phyloP scores from a whole-genome alignment of 208 protist species.

The Crithidia bombi region DNA sequence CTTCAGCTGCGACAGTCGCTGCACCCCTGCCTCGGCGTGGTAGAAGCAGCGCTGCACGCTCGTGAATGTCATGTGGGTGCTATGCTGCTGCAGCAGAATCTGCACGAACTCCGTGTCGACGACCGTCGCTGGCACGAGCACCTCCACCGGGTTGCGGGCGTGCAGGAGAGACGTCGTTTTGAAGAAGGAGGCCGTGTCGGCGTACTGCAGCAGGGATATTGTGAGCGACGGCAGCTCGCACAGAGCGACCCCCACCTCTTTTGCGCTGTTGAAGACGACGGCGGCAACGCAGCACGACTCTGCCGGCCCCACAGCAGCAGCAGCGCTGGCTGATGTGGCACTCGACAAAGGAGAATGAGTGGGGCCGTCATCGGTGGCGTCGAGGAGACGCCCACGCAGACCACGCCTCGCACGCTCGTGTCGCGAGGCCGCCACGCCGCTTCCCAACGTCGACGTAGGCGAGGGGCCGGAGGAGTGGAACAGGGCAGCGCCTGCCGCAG shows the following conservation, averaged over 20 bases:
- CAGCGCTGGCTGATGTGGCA: background rate
- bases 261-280: constrained; percentile 70
- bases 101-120: constrained; percentile 61
- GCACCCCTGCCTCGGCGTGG: constrained; percentile 62
- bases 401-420: background rate
- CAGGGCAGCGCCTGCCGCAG: constrained; percentile 19
- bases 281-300: constrained; percentile 69
- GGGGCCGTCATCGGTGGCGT: no score
- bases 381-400: background rate
- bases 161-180: constrained; percentile 74
- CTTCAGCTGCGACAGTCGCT: constrained; percentile 59
- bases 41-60: constrained; percentile 78
- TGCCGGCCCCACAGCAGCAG: constrained; percentile 7
- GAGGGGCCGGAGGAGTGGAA: constrained; percentile 9
- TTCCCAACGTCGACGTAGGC: background rate
- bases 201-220: constrained; percentile 76
- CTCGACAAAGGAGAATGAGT: background rate
- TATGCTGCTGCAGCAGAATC: constrained; percentile 63
- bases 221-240: constrained; percentile 63
- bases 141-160: constrained; percentile 74
- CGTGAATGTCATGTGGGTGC: constrained; percentile 69
- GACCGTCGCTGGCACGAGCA: constrained; percentile 69
- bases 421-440: background rate
- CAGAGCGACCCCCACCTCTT: constrained; percentile 79
- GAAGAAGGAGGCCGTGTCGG: constrained; percentile 71